Evolutionary conservation across 257 asterid species (phyloP), one percentile per base, ranked within the genome.

Genomic region (Capsicum baccatum): DNA sequence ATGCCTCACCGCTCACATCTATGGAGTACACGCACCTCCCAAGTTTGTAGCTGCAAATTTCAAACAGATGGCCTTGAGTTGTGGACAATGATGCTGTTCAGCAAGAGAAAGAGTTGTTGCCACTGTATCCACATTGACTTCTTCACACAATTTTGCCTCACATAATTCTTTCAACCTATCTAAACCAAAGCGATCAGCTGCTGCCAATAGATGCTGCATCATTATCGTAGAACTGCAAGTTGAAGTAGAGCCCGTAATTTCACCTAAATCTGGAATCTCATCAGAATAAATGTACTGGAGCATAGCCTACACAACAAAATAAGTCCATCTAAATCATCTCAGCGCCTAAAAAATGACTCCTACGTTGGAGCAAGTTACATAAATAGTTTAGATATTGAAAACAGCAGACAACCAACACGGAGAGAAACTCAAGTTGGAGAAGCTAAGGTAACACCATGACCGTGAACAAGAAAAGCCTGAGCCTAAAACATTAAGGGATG

Each of bases 11-110:
- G 92, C 93, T 93, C 94, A 95, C 94, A 84, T 93, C 96, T 93
- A 92, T 84, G 93, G 93, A 90, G 94, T 88, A 94, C 95, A 94
- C 99, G 95, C 98, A 96, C 98, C 98, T 94, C 98, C 98, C 95
- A 96, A 93, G 92, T 96, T 93, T 86, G 97, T 84, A 60, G 98
- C 98, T 62, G 99, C 98, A 89, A 96, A 96, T 89, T 94, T 94
- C 83, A 96, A 88, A 87, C 99, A 96, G 82, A 94, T 91, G 90
- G 95, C 89, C 87, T 96, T 96, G 83, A 96, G 98, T 89, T 96
- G 97, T 5, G 88, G 89, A 88, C 98, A 93, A 82, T 64, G 94
- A 87, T 94, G 99, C 86, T 89, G 94, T 86, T 96, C 99, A 64
- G 99, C 99, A 59, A 96, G 92, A 58, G 97, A 93, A 87, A 96